A percentile compares a stretch with the other conserved stretches of the same genome.
These are phyloP conservation scores for Saturnispora halmiae DNA, from an alignment of 805 yeast genomes.

Conservation along the genomic window DNA sequence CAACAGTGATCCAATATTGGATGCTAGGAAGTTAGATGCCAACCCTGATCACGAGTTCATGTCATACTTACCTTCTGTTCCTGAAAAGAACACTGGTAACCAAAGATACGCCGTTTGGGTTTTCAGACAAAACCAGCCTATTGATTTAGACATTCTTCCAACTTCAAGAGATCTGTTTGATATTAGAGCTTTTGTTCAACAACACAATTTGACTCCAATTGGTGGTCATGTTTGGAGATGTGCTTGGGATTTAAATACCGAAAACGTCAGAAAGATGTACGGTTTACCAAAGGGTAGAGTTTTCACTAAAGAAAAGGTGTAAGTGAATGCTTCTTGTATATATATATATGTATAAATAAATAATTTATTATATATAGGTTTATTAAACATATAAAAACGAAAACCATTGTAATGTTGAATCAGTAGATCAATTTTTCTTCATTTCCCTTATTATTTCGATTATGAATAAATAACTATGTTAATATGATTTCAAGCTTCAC, in stretches of 20 bases:
- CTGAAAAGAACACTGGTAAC: conserved; percentile 77
- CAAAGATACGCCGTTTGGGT: conserved; percentile 90
- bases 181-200: conserved; percentile 56
- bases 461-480: no score
- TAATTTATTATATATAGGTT: no score
- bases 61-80: conserved; percentile 71
- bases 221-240: conserved; percentile 94
- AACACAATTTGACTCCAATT: conserved; percentile 55
- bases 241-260: conserved; percentile 68
- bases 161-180: conserved; percentile 48
- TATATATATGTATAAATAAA: no score
- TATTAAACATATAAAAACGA: no score
- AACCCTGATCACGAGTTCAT: conserved; percentile 37
- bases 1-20: conserved; percentile 49
- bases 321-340: conserved; percentile 6
- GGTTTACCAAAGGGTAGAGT: conserved; percentile 72
- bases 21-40: conserved; percentile 32
- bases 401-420: no score
- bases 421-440: no score
- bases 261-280: conserved; percentile 56
- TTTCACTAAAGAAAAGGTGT: conserved; percentile 52
- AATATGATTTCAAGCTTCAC: no score
- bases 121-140: conserved; percentile 64
- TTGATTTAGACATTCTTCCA: conserved; percentile 18
- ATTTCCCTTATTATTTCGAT: no score